phyloP scores from a whole-genome alignment of 176 grass and related monocot genomes.

The Stipa capillata region DNA sequence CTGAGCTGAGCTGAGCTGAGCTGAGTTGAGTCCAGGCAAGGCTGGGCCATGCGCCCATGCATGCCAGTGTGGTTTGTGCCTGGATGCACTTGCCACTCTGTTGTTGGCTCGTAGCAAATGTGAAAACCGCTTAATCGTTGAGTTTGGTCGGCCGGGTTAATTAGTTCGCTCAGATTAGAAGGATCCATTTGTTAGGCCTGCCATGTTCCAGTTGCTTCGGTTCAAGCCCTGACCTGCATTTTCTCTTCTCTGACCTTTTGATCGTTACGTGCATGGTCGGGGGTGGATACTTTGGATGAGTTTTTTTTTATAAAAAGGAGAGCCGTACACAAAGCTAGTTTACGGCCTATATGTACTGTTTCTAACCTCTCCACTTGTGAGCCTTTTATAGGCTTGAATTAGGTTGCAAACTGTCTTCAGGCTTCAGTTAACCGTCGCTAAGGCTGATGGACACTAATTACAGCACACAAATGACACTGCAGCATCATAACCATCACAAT shows the following conservation, averaged over 20 bases:
- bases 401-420: too few relatives aligned
- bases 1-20: not conserved
- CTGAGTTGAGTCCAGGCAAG: slow-evolving; percentile 19
- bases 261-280: not conserved
- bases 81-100: not conserved
- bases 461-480: not conserved
- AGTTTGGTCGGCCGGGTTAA: not conserved
- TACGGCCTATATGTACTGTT: too few relatives aligned
- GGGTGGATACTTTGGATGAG: not conserved
- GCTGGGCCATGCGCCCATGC: not conserved
- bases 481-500: not conserved
- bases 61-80: not conserved
- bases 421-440: not conserved
- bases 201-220: not conserved
- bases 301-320: too few relatives aligned
- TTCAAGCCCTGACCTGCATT: not conserved
- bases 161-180: not conserved
- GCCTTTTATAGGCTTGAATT: too few relatives aligned
- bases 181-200: not conserved
- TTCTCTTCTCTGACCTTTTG: not conserved
- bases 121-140: not conserved
- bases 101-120: not conserved
- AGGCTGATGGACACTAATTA: not conserved
- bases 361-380: too few relatives aligned
- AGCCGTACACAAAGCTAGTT: too few relatives aligned